Conservation (phyloP, 1,139 yeast genomes). For the Kodamaea derodonti region DNA sequence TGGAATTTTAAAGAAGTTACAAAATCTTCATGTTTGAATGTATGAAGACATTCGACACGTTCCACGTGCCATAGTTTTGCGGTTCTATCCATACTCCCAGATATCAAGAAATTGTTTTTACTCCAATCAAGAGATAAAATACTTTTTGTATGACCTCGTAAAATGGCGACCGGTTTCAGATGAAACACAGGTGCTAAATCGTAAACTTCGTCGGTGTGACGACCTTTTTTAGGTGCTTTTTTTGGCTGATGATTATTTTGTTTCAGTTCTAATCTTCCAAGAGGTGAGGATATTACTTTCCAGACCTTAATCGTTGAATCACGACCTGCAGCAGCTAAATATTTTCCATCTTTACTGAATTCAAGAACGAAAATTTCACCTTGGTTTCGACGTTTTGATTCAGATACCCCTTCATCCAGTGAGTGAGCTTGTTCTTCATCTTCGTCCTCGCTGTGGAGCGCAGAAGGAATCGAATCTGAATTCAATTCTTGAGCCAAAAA, state of each 20-base stretch:
- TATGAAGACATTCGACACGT: constrained; percentile 56
- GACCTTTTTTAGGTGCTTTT: constrained; percentile 4
- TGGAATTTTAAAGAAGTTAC: constrained; percentile 83
- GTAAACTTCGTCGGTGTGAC: constrained; percentile 12
- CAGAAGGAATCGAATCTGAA: constrained; percentile 1
- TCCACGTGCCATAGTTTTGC: constrained; percentile 85
- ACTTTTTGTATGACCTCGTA: constrained; percentile 66
- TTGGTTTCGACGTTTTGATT: constrained; percentile 5
- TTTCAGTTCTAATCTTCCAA: constrained; percentile 50
- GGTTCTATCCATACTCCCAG: constrained; percentile 85
- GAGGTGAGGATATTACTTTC: constrained; percentile 73
- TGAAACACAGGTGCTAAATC: constrained; percentile 77
- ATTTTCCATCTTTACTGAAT: constrained; percentile 77
- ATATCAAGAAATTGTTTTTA: constrained; percentile 71
- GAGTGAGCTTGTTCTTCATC: constrained; percentile 1
- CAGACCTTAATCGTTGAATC: constrained; percentile 67
- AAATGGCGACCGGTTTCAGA: constrained; percentile 58
- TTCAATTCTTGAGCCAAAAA: constrained; percentile 80
- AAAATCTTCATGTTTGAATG: constrained; percentile 73
- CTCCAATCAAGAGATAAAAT: constrained; percentile 83
- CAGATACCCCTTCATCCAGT: constrained; percentile 4
- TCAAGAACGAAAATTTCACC: constrained; percentile 68
- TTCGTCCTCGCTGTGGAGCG: neutral
- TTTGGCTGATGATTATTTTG: constrained; percentile 11
- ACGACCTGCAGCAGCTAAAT: constrained; percentile 79